Base-by-base conservation (phyloP, 768 basidiomycete genomes). In the Mycena olivaceomarginata region DNA sequence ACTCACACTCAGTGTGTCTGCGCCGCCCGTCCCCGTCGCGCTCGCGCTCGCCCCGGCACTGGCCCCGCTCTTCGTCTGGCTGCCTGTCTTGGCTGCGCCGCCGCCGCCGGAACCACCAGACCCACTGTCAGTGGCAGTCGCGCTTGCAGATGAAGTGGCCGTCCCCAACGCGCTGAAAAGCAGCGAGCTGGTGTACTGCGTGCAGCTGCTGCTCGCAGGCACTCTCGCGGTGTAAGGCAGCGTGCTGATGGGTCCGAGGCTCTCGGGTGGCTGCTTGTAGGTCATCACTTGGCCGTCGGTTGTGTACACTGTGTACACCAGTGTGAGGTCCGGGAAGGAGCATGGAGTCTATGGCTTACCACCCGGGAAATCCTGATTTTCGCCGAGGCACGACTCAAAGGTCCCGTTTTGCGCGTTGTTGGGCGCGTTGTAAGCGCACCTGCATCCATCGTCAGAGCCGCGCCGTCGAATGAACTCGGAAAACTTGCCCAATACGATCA, bases 401-500 rank as follows among this genome's bases (percentile, higher is more conserved):
- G 87, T 86, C 40, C 89, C 90, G 60, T 92, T 86, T 64, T 89
- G 82, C 46, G 94, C 93, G 45, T 87, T 84, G 83, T 90, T 92
- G 18, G 95, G 95, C 20, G 91, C 93, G 82, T 96, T 96, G 88
- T 92, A 96, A 3, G 77, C 81, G 79, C 94, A 93, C 12, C 96
- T 31, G 31, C 31, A 31, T 31, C 31, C 31, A 4, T 31, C 31
- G 31, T 31, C 31, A 31, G 3, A 31, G 31, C 31, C 4, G 31
- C 31, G 31, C 31, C 3, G 4, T 31, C 31, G 4, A 31, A 31
- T 31, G 31, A 31, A 31, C 31, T 31, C 31, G 3, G 31, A 31
- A 31, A 31, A 31, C 31, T 31, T 31, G 31, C 31, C 31, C 96
- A 67, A 95, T 93, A 73, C 93, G 93, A 82, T 96, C 95, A 75